Percentiles rank a stretch among this genome's conserved stretches.
Conservation (phyloP, 2,329 filamentous ascomycete genomes). For the Botrytis byssoidea region DNA sequence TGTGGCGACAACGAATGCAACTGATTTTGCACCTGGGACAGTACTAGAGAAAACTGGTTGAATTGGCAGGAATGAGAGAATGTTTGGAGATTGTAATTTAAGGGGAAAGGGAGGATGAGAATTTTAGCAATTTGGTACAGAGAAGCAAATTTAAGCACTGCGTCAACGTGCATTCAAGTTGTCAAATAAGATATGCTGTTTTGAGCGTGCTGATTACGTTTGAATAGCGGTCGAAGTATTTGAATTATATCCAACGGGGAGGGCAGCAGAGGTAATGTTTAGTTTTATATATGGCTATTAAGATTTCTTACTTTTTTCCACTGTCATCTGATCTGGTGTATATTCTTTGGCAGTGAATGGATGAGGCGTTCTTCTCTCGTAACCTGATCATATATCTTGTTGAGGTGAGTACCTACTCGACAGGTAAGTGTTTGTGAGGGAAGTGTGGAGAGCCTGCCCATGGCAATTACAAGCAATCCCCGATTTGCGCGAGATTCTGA, state of each 20-base stretch:
- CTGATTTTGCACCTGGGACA: background rate
- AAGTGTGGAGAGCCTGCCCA: background rate
- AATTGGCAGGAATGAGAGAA: background rate
- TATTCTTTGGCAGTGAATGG: background rate
- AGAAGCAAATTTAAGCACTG: background rate
- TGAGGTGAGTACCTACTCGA: background rate
- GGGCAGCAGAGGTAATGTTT: background rate
- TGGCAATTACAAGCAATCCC: background rate
- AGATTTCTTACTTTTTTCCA: background rate
- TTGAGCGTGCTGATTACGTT: background rate
- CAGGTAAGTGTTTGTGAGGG: background rate
- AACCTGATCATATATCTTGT: background rate
- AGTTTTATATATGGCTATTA: conserved; percentile 1
- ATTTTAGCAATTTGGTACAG: background rate
- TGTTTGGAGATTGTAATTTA: background rate
- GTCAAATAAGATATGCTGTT: background rate
- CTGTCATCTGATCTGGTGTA: background rate
- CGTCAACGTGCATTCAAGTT: background rate
- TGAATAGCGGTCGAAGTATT: background rate
- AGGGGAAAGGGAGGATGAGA: background rate
- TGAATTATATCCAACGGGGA: background rate
- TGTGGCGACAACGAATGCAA: background rate
- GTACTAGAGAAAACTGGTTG: conserved; percentile 7
- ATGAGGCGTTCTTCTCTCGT: background rate
- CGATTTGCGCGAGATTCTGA: fast-evolving